A percentile compares a stretch with the other conserved stretches of the same genome.
Evolutionary conservation across 1,284 basidiomycete genomes (phyloP).

Genomic region (Microbotryum silenes-acaulis): DNA sequence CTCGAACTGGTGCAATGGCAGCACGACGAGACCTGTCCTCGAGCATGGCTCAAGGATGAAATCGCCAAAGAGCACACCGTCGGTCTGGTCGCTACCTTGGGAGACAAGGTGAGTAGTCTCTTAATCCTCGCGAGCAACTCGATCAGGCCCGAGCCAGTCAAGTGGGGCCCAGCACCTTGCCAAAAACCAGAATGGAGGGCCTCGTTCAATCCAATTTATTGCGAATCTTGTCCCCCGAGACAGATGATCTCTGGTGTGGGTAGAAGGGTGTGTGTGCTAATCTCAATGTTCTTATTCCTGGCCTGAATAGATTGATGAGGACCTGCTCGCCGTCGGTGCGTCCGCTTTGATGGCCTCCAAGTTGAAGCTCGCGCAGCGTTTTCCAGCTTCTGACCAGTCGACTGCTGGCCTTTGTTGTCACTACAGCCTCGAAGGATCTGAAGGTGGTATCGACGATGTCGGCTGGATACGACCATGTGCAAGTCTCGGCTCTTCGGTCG

Average conservation of each 20-base stretch:
- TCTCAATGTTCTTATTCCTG: neutral
- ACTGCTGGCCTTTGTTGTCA: no score
- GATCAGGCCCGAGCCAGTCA: no score
- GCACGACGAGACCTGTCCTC: constrained; percentile 55
- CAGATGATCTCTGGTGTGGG: neutral
- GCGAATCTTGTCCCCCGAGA: neutral
- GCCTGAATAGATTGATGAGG: constrained; percentile 55
- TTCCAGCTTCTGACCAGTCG: no score
- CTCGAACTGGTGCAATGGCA: constrained; percentile 56
- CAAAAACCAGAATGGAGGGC: neutral
- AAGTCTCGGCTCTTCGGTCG: constrained; percentile 55
- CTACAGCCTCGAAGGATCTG: constrained; percentile 40
- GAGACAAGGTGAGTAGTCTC: constrained; percentile 53
- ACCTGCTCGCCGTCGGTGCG: constrained; percentile 49
- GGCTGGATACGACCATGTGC: constrained; percentile 62
- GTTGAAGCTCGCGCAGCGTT: no score
- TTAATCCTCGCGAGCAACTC: no score
- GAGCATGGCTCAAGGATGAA: constrained; percentile 72
- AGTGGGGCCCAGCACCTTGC: no score
- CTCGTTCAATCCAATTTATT: neutral
- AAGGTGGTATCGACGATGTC: constrained; percentile 76
- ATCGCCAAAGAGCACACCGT: constrained; percentile 50
- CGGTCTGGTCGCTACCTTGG: constrained; percentile 60
- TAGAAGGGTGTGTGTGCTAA: neutral
- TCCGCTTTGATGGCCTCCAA: no score